phyloP scores from a whole-genome alignment of 1,284 basidiomycete genomes.

The Malassezia sp. region DNA sequence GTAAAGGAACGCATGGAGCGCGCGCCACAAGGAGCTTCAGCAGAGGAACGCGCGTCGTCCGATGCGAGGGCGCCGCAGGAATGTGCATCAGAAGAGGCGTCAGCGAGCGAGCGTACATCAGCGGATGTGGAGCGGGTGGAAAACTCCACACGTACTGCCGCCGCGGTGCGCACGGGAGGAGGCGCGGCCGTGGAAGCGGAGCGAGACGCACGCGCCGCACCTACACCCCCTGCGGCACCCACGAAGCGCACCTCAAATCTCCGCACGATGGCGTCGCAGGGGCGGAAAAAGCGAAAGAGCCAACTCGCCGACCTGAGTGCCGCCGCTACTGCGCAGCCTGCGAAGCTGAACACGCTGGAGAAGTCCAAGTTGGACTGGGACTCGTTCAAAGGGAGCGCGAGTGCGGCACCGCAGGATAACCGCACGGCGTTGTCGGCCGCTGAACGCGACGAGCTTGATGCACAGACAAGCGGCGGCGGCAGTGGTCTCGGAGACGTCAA shows the following conservation, averaged over 20 bases:
- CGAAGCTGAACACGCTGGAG: slow-evolving; percentile 44
- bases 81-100: too few species aligned
- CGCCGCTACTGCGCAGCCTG: slow-evolving; percentile 17
- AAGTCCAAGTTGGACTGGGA: slow-evolving; percentile 45
- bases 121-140: too few species aligned
- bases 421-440: slow-evolving; percentile 20
- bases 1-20: too few species aligned
- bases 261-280: slow-evolving; percentile 5
- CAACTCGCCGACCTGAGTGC: slow-evolving; percentile 14
- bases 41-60: too few species aligned
- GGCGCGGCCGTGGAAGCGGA: too few species aligned
- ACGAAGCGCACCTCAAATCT: slow-evolving; percentile 13
- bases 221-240: too few species aligned
- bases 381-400: slow-evolving; percentile 9
- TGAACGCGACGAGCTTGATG: slow-evolving; percentile 39
- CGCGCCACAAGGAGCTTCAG: too few species aligned
- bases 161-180: too few species aligned
- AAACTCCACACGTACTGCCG: too few species aligned
- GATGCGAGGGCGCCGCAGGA: too few species aligned
- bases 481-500: slow-evolving; percentile 39
- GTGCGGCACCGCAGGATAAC: neutral
- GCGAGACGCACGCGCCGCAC: too few species aligned
- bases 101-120: too few species aligned
- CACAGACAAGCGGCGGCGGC: slow-evolving; percentile 38
- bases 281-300: slow-evolving; percentile 13